Evolutionary conservation across 2,329 filamentous ascomycete genomes (phyloP), one percentile per base, ranked within the genome.

Genomic region (Xylariaceae sp.): DNA sequence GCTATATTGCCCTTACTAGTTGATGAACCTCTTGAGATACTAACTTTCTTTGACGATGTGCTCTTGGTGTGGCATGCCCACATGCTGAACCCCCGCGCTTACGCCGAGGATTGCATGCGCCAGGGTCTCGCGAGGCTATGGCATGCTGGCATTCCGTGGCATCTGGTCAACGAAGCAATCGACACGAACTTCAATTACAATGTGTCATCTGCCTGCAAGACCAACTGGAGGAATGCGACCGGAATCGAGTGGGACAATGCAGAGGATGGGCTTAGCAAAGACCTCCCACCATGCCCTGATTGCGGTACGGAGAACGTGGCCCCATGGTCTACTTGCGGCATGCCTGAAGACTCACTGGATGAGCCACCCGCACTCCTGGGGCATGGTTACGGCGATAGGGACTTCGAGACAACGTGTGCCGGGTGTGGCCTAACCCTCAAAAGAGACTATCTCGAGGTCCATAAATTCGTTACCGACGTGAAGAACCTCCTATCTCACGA

Each of bases 31-130:
- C 46, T 39, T 32, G 64, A 51, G 19, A 63, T 62, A 39, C 68
- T 72, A 12, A 68, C 41, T 4, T 12, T 9, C 2, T 35, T 11
- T 31, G 26, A 68, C 76, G 88, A 91, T 70, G 81, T 91, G 0
- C 70, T 91, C 26, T 88, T 91, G 85, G 84, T 91, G 0, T 88
- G 86, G 84, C 88, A 92, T 68, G 74, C 86, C 0, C 88, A 89
- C 64, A 86, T 89, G 81, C 79, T 92, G 2, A 91, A 91, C 62
- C 88, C 88, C 0, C 76, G 85, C 41, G 75, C 74, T n/a, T 91
- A 85, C 65, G 78, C 90, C 3, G 87, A 91, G 64, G 88, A 92
- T 66, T 84, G 83, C 64, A 73, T 90, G 53, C 78, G 86, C 6
- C 70, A 74, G 31, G 81, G 80, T 0, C 61, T 76, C 2, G 73